Evolutionary conservation across 2,329 filamentous ascomycete genomes (phyloP).

Genomic region (Colletotrichum karsti): DNA sequence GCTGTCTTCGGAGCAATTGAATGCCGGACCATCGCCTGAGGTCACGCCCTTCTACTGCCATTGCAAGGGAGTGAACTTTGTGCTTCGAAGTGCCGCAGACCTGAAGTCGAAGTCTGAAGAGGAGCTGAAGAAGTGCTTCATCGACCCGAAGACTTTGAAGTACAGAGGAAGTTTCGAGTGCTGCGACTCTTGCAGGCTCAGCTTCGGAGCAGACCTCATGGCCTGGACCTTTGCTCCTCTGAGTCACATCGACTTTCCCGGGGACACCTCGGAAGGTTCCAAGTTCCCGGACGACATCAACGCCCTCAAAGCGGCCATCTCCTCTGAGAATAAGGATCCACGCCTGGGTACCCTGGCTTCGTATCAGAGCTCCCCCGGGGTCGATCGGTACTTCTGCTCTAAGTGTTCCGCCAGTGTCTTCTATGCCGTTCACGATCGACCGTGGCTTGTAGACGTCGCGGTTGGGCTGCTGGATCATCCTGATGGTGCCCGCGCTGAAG

Average conservation of each 20-base stretch:
- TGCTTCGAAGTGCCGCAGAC: constrained; percentile 41
- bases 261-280: not conserved
- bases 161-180: constrained; percentile 48
- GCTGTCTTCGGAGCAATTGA: constrained; percentile 19
- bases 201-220: constrained; percentile 50
- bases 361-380: constrained; percentile 51
- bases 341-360: constrained; percentile 51
- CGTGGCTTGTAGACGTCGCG: constrained; percentile 51
- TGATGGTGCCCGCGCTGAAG: constrained; percentile 55
- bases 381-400: constrained; percentile 58
- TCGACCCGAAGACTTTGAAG: constrained; percentile 53
- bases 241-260: constrained; percentile 44
- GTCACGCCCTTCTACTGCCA: constrained; percentile 51
- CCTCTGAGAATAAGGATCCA: constrained; percentile 38
- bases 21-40: constrained; percentile 4
- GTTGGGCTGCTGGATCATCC: constrained; percentile 52
- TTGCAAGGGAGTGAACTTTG: constrained; percentile 54
- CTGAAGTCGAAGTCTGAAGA: constrained; percentile 37
- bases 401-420: constrained; percentile 57
- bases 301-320: constrained; percentile 45
- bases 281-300: constrained; percentile 39
- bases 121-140: constrained; percentile 46
- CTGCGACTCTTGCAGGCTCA: constrained; percentile 56
- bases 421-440: constrained; percentile 48
- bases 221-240: constrained; percentile 55